A percentile compares a stretch with the other conserved stretches of the same genome.
phyloP scores from a whole-genome alignment of 202 grass and related monocot genomes.

The Hordeum pubiflorum region DNA sequence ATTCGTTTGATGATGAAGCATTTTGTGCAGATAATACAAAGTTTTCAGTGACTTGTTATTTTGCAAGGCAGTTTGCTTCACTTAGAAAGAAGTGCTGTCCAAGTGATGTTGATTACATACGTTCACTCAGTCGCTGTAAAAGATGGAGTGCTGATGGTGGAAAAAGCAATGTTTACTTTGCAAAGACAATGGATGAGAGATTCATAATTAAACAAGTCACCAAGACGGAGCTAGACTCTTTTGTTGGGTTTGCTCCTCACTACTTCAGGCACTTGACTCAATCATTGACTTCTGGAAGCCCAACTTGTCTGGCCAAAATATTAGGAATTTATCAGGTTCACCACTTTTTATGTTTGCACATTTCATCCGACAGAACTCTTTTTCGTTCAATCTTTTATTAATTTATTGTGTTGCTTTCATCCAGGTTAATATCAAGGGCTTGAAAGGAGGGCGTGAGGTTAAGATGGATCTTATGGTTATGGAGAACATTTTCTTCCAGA shows the following conservation, averaged over 20 bases:
- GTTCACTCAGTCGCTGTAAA: constrained; percentile 77
- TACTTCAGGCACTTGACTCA: constrained; percentile 69
- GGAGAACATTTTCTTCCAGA: constrained; percentile 85
- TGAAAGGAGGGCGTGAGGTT: constrained; percentile 65
- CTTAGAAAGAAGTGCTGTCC: constrained; percentile 68
- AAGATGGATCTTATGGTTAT: constrained; percentile 94
- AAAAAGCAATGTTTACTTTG: constrained; percentile 98
- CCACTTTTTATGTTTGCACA: background rate
- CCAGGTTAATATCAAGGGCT: constrained; percentile 66
- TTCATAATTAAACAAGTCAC: constrained; percentile 88
- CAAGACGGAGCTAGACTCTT: constrained; percentile 86
- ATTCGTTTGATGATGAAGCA: constrained; percentile 64
- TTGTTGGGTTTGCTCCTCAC: constrained; percentile 69
- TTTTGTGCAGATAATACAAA: constrained; percentile 62
- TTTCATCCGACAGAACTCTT: background rate
- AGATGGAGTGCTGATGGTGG: constrained; percentile 83
- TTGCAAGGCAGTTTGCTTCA: constrained; percentile 68
- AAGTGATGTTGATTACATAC: constrained; percentile 63
- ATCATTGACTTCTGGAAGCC: constrained; percentile 56
- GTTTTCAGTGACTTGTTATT: constrained; percentile 84
- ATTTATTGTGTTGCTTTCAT: constrained; percentile 8
- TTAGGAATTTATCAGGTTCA: constrained; percentile 91
- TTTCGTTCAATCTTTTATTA: constrained; percentile 8
- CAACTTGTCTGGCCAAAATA: constrained; percentile 76
- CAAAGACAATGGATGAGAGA: constrained; percentile 84